Conservation (phyloP, 2,329 filamentous ascomycete species). For the Acephala macrosclerotiorum region DNA sequence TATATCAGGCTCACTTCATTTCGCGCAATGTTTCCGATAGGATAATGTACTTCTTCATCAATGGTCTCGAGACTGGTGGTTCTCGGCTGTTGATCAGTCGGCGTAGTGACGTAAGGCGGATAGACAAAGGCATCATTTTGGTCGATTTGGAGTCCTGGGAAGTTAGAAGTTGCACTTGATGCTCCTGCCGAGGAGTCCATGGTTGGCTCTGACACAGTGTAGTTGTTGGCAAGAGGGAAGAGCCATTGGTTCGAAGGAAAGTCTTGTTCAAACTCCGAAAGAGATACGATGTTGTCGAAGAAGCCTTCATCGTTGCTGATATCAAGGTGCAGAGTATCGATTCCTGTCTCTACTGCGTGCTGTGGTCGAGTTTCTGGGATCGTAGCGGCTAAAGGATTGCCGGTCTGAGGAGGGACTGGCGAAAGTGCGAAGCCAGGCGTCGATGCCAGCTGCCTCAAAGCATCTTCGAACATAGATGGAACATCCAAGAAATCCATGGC, state of each 20-base stretch:
- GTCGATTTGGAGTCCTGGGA: background rate
- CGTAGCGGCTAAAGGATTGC: background rate
- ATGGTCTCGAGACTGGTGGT: background rate
- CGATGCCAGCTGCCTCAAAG: slow-evolving; percentile 3
- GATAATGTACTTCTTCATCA: background rate
- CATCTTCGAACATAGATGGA: slow-evolving; percentile 11
- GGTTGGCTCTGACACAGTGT: background rate
- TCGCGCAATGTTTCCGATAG: background rate
- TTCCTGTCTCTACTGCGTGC: background rate
- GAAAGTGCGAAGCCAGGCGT: background rate
- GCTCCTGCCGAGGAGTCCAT: background rate
- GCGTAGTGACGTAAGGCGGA: background rate
- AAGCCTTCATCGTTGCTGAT: background rate
- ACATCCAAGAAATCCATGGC: background rate
- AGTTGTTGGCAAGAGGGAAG: background rate
- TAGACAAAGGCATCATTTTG: background rate
- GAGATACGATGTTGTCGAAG: background rate
- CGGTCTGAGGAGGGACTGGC: background rate
- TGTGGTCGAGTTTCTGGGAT: background rate
- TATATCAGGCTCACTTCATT: background rate
- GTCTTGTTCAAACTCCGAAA: background rate
- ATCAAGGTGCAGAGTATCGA: background rate
- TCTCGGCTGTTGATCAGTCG: background rate
- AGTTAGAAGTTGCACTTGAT: background rate
- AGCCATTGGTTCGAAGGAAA: background rate